Percentiles rank a stretch among this genome's conserved stretches.
phyloP scores from a whole-genome alignment of 163 green algal genomes.

The Prototheca cutis region DNA sequence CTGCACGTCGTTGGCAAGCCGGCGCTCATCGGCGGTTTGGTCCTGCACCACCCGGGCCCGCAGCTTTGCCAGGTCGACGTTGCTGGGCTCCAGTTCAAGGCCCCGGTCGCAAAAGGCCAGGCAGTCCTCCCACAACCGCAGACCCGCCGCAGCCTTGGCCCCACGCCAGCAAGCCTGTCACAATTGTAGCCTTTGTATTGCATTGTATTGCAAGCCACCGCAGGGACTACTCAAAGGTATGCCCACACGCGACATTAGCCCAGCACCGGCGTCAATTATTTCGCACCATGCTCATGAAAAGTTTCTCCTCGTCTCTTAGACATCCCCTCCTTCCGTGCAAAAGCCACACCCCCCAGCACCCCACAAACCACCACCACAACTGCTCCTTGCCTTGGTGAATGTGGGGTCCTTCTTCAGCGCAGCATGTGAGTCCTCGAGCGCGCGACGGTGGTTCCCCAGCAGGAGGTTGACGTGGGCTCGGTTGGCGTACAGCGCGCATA shows the following conservation, averaged over 20 bases:
- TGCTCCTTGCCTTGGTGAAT: too few relatives aligned
- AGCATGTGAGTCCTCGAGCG: conserved; percentile 51
- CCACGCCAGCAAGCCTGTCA: conserved; percentile 50
- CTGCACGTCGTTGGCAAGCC: conserved; percentile 6
- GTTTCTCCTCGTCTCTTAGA: too few relatives aligned
- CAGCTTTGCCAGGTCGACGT: conserved; percentile 16
- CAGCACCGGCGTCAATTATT: too few relatives aligned
- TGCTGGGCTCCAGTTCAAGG: conserved; percentile 25
- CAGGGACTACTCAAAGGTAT: too few relatives aligned
- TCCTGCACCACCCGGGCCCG: background rate
- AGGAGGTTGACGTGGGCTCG: conserved; percentile 65
- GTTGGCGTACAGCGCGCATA: conserved; percentile 55
- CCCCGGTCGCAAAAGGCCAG: conserved; percentile 23
- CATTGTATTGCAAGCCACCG: too few relatives aligned
- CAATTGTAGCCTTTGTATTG: too few relatives aligned
- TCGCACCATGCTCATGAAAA: too few relatives aligned
- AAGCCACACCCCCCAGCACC: background rate
- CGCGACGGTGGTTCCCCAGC: conserved; percentile 68
- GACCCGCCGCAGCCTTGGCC: conserved; percentile 33
- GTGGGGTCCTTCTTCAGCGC: conserved; percentile 40
- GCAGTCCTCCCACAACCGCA: conserved; percentile 31
- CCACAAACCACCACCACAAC: conserved; percentile 55
- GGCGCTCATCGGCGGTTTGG: background rate
- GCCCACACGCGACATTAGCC: too few relatives aligned
- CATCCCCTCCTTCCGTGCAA: too few relatives aligned